Evolutionary conservation across 768 basidiomycete genomes (phyloP).

Genomic region (Antrodiella citrinella): DNA sequence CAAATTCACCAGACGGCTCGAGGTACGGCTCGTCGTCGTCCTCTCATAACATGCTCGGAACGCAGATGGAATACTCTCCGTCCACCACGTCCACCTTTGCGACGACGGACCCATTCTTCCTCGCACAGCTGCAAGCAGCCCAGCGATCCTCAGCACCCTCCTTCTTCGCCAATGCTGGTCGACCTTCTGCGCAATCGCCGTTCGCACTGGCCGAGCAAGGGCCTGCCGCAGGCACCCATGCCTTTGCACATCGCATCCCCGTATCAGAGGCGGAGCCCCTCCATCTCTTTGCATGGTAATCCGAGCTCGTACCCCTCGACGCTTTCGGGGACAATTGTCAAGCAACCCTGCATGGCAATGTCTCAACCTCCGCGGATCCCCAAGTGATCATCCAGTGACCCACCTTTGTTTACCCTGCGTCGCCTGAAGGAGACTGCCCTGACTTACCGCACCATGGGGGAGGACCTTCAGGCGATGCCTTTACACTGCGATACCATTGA

Average conservation of each 20-base stretch:
- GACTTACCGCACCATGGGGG: too few species aligned
- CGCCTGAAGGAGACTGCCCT: too few species aligned
- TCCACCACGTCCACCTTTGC: slow-evolving; percentile 29
- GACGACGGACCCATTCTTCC: slow-evolving; percentile 43
- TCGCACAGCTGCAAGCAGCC: slow-evolving; percentile 32
- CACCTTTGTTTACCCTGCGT: too few species aligned
- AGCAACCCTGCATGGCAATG: too few species aligned
- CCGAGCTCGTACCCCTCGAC: slow-evolving; percentile 1
- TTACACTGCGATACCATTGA: too few species aligned
- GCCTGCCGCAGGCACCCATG: slow-evolving; percentile 4
- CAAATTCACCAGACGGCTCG: not conserved
- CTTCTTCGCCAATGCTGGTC: slow-evolving; percentile 31
- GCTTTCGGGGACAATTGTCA: not conserved
- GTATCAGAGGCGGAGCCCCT: slow-evolving; percentile 11
- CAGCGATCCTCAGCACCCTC: slow-evolving; percentile 21
- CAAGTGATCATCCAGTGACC: too few species aligned
- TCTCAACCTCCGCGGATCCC: too few species aligned
- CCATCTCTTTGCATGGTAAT: slow-evolving; percentile 10
- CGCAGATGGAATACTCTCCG: slow-evolving; percentile 19
- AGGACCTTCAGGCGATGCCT: too few species aligned
- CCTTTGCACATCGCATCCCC: slow-evolving; percentile 7
- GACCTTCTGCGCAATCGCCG: slow-evolving; percentile 31
- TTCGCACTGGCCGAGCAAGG: slow-evolving; percentile 19
- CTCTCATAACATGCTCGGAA: slow-evolving; percentile 8
- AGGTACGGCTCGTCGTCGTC: slow-evolving; percentile 11